phyloP scores from a whole-genome alignment of 768 basidiomycete species.

The Tephrocybe sp. region DNA sequence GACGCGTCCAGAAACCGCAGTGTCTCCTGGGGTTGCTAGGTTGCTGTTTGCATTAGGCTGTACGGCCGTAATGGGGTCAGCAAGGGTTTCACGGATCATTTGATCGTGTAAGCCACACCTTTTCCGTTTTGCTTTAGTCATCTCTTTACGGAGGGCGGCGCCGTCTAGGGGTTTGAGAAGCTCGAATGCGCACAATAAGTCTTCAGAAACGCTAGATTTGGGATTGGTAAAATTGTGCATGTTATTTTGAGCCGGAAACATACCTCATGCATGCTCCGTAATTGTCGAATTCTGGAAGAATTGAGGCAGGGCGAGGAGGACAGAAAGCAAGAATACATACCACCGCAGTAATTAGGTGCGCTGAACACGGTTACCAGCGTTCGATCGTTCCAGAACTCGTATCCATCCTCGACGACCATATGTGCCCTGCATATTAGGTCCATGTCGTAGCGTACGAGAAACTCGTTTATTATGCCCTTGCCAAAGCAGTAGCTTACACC shows the following conservation, averaged over 20 bases:
- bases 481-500: conserved; percentile 99
- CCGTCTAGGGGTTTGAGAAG: conserved; percentile 94
- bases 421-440: conserved; percentile 99
- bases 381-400: conserved; percentile 99
- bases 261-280: conserved; percentile 95
- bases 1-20: conserved; percentile 1
- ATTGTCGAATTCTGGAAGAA: conserved; percentile 79
- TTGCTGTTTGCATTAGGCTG: conserved; percentile 20
- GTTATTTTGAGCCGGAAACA: conserved; percentile 14
- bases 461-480: conserved; percentile 95
- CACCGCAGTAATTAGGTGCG: conserved; percentile 95
- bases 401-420: conserved; percentile 99
- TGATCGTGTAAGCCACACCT: conserved; percentile 40
- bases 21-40: conserved; percentile 4
- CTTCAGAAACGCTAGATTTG: conserved; percentile 81
- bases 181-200: conserved; percentile 96
- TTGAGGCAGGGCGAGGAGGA: conserved; percentile 12
- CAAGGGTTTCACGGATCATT: neutral
- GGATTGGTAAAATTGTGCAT: conserved; percentile 11
- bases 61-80: neutral
- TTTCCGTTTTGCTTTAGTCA: conserved; percentile 98
- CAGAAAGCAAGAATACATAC: conserved; percentile 47
- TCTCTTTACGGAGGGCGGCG: conserved; percentile 92
- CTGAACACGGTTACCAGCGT: conserved; percentile 98
- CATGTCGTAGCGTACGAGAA: conserved; percentile 94